Base-by-base conservation (phyloP, 495 filamentous ascomycete species). In the Penicillium nucicola region DNA sequence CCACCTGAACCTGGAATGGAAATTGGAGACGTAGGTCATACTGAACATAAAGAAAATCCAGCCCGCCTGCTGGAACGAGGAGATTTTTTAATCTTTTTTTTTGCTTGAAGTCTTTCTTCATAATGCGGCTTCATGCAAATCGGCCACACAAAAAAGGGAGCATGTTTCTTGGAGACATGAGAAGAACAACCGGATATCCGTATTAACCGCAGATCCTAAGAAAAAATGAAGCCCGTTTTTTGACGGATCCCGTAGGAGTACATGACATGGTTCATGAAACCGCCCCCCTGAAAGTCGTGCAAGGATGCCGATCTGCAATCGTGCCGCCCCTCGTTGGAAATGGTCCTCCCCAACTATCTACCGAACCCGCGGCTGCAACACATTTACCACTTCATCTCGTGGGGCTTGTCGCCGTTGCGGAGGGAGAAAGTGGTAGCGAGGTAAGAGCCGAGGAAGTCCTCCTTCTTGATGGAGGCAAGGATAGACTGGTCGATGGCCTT, bases 381-480 rank as follows among this genome's bases (percentile, higher is more conserved):
- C 61, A 64, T 72, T 71, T 90, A 92, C 84, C 85, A 92, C 76
- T 86, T 83, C 89, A 98, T 97, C 82, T 91, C 87, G 75, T 97
- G 93, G 74, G 95, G 93, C 83, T 89, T 88, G 81, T 98, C 93
- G 68, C 93, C 92, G 81, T 90, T 97, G 73, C 90, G 85, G 71
- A 97, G 85, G 82, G 87, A 92, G 85, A 97, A 99, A 62, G 83
- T 87, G 72, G 84, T 87, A 66, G 83, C 83, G 53, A 99, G 87
- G 81, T 97, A 97, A 70, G 84, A 86, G 68, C 83, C 71, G 67
- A 99, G 85, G 66, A 89, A 77, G 42, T 87, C 84, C 71, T 92
- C 91, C 82, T 96, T 95, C 89, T 97, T 97, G 79, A 99, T 90
- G 77, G 73, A 85, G 68, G 84, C 79, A 58, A 97, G 70, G 65